phyloP scores from a whole-genome alignment of 2,329 filamentous ascomycete species.

The Xylaria arbuscula region DNA sequence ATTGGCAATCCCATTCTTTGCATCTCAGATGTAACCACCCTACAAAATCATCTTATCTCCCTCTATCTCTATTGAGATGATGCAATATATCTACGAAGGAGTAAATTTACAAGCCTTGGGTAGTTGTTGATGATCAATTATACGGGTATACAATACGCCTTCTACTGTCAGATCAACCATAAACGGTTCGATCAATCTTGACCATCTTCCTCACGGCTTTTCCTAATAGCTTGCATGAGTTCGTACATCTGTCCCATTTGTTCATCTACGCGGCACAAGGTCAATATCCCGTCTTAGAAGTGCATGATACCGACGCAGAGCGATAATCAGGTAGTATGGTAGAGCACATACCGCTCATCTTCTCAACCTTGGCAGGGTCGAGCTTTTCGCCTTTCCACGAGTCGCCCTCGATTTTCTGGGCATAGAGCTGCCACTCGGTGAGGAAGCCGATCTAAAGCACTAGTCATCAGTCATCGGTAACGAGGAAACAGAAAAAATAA shows the following conservation, averaged over 20 bases:
- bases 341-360: slow-evolving; percentile 83
- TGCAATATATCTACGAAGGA: background rate
- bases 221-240: slow-evolving; percentile 83
- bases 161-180: background rate
- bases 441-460: slow-evolving; percentile 86
- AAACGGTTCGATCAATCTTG: slow-evolving; percentile 31
- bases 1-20: background rate
- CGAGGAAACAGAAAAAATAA: background rate
- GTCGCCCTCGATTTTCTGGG: slow-evolving; percentile 90
- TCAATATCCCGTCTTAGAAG: slow-evolving; percentile 13
- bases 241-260: slow-evolving; percentile 95
- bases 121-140: slow-evolving; percentile 3
- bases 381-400: slow-evolving; percentile 86
- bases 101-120: background rate
- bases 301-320: background rate
- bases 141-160: background rate
- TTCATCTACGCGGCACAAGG: slow-evolving; percentile 70
- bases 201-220: slow-evolving; percentile 46
- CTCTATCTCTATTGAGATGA: background rate
- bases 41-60: background rate
- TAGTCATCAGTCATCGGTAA: slow-evolving; percentile 16
- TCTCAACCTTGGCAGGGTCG: slow-evolving; percentile 84
- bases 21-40: background rate
- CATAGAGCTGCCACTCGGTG: slow-evolving; percentile 96
- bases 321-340: background rate